These are phyloP conservation scores for Hymenoscyphus infarciens DNA, from an alignment of 2,329 filamentous ascomycete genomes.

Conservation along the genomic window DNA sequence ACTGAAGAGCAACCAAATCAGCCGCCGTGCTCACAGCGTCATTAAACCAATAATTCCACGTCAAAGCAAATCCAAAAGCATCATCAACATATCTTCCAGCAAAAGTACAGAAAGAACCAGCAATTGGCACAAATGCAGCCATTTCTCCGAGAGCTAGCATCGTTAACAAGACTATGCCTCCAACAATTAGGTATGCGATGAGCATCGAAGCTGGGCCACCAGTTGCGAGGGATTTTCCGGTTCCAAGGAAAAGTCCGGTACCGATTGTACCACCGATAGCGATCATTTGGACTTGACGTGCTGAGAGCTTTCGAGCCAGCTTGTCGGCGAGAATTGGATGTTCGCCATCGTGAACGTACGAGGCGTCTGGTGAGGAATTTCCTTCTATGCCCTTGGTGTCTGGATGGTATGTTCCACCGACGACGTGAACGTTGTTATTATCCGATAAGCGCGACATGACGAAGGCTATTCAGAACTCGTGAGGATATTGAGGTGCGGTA, in stretches of 20 bases:
- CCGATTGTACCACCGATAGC: slow-evolving; percentile 58
- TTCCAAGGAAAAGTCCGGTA: slow-evolving; percentile 60
- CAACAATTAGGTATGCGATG: slow-evolving; percentile 54
- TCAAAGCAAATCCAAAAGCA: slow-evolving; percentile 51
- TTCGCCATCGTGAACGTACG: slow-evolving; percentile 5
- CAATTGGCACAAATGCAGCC: slow-evolving; percentile 54
- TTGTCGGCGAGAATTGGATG: slow-evolving; percentile 26
- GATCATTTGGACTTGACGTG: slow-evolving; percentile 66
- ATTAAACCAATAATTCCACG: slow-evolving; percentile 63
- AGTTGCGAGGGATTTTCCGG: slow-evolving; percentile 55
- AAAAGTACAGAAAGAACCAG: slow-evolving; percentile 53
- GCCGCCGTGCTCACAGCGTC: slow-evolving; percentile 58
- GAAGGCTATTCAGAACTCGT: neutral
- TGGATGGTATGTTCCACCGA: neutral
- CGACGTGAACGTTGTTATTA: slow-evolving; percentile 1
- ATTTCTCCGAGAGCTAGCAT: slow-evolving; percentile 60
- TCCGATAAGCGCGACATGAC: slow-evolving; percentile 7
- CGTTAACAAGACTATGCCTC: slow-evolving; percentile 54
- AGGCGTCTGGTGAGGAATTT: neutral
- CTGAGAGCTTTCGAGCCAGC: slow-evolving; percentile 52
- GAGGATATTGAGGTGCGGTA: neutral
- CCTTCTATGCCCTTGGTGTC: slow-evolving; percentile 12
- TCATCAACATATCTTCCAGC: slow-evolving; percentile 53
- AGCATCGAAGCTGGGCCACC: slow-evolving; percentile 58
- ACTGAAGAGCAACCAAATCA: slow-evolving; percentile 56